Evolutionary conservation across 2,329 filamentous ascomycete genomes (phyloP), one percentile per base, ranked within the genome.

Genomic region (Aspergillus hiratsukae): DNA sequence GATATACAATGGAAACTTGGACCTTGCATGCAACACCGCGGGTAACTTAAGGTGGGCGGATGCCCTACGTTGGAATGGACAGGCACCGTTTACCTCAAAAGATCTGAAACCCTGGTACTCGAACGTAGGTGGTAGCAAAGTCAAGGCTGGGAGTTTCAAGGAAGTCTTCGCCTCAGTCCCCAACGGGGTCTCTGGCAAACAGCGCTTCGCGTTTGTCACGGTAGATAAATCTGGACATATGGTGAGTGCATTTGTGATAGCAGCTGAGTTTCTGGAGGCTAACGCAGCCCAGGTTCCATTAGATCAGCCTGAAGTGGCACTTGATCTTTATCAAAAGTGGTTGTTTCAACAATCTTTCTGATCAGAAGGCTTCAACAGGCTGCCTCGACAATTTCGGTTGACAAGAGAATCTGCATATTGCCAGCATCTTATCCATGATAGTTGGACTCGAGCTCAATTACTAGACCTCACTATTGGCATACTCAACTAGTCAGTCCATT

Each of bases 211-310:
- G 23, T 49, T 54, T 29, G 52, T 54, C n/a, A 54, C 45, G 1
- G 46, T 54, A 17, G 52, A 54, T 49, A 23, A 21, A 28, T 21
- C 52, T n/a, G 52, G 52, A 14, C 52, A 54, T 28, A 49, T 54
- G 52, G 52, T 54, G 35, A 54, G 52, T 41, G 27, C 37, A 40
- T 2, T 23, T 37, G 3, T n/a, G 21, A 29, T 9, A 28, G 37
- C 35, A 40, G 23, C 21, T 19, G 27, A 51, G 9, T 21, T 37
- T 50, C 35, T n/a, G 5, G 51, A 53, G 10, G 8, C 43, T 37
- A 31, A 53, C 17, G 19, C 29, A 31, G 19, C 21, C 4, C 37
- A 54, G 52, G 45, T 54, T 19, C 52, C 52, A 11, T 29, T 49
- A 9, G 52, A 54, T 35, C 52, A 49, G 23, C 52, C 52, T 28